Conservation (phyloP, 192 early-diverging fungal species). For the Rhizophagus clarus region DNA sequence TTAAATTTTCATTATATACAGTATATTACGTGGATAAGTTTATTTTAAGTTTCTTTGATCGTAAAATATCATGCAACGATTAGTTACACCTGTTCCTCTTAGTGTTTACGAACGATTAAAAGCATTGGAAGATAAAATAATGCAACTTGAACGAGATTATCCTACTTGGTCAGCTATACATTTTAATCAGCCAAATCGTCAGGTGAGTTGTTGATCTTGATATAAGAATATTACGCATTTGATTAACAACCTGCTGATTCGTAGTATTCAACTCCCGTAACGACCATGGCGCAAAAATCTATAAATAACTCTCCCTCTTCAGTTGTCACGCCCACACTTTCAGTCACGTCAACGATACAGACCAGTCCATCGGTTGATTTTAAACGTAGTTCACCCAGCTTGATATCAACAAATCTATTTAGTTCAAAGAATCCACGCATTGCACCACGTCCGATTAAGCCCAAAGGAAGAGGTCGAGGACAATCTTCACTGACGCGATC, state of each 20-base stretch:
- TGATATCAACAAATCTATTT: background rate
- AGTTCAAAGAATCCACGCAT: conserved; percentile 11
- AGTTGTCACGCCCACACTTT: conserved; percentile 10
- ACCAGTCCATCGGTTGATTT: background rate
- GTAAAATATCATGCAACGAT: background rate
- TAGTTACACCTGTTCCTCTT: conserved; percentile 43
- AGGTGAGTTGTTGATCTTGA: conserved; percentile 33
- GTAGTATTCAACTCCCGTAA: background rate
- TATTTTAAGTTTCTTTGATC: background rate
- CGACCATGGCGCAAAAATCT: background rate
- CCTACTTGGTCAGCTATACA: conserved; percentile 79
- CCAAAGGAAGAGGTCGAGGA: conserved; percentile 49
- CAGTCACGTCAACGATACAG: background rate
- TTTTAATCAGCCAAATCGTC: conserved; percentile 74
- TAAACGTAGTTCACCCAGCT: conserved; percentile 24
- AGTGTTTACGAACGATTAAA: conserved; percentile 61
- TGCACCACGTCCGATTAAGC: conserved; percentile 32
- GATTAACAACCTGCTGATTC: background rate
- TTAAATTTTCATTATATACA: background rate
- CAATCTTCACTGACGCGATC: conserved; percentile 58
- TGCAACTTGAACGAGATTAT: conserved; percentile 72
- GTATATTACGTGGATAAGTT: background rate
- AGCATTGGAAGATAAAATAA: conserved; percentile 76
- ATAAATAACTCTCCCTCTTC: conserved; percentile 2
- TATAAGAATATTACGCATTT: background rate